Evolutionary conservation across 805 yeast genomes (phyloP), one percentile per base, ranked within the genome.

Genomic region (Yamadazyma tumulicola): DNA sequence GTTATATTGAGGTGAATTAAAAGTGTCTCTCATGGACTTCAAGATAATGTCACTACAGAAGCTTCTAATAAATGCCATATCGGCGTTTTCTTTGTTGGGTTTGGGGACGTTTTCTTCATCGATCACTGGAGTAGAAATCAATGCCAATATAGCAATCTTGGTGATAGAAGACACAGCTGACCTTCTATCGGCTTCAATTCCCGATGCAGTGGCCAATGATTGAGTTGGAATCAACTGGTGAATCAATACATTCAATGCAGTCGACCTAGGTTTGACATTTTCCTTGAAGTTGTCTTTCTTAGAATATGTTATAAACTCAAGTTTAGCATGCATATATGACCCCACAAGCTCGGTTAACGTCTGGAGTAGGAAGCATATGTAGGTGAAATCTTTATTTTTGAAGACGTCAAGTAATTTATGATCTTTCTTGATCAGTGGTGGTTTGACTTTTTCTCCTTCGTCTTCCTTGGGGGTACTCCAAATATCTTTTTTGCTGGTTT

Each of bases 261-360:
- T 82, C 0, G 86, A 69, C 19, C 91, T 69, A 2, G 95, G 94
- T 48, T 80, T 85, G 11, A 69, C 61, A 2, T 61, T 50, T 10
- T 63, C 74, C 1, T 42, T 38, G 9, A 12, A 14, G 22, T 35
- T 49, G 34, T 49, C 35, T 52, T 79, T 78, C 64, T 79, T 81
- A 2, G 91, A 78, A 46, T 76, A 89, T 0, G 91, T 79, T 37
- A 88, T 61, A 48, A 89, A 83, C 48, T 88, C 96, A 32, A 84
- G 69, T 54, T 89, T 89, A 32, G 88, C 76, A 42, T 79, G 81
- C 42, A 80, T 82, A 53, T 88, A 89, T 2, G 96, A 84, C 2
- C 80, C 75, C 6, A 89, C 56, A 6, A 87, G 59, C 46, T 89
- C 97, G 0, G 79, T 71, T 25, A 88, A 56, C 0, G 77, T 59